Percentiles rank a stretch among this genome's conserved stretches.
Evolutionary conservation across 2,329 filamentous ascomycete genomes (phyloP).

Genomic region (Scedosporium dehoogii): DNA sequence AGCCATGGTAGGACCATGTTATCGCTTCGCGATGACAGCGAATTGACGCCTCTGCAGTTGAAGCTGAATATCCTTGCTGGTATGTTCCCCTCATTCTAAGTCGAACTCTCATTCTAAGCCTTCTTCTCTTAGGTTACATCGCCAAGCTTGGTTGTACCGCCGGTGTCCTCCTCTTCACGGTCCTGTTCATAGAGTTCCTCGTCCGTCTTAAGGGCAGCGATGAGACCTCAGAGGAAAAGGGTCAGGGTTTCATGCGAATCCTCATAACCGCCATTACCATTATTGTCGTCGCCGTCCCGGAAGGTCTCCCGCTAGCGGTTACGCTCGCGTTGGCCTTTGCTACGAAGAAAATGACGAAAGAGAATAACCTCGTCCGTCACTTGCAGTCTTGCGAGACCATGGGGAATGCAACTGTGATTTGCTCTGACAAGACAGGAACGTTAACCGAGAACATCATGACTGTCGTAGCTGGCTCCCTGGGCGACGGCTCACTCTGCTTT

Average conservation of each 20-base stretch:
- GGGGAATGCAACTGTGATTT: conserved; percentile 54
- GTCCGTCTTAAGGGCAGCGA: conserved; percentile 20
- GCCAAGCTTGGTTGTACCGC: conserved; percentile 14
- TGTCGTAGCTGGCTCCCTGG: conserved; percentile 37
- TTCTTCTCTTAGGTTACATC: conserved; percentile 11
- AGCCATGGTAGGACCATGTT: conserved; percentile 14
- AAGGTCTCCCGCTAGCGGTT: conserved; percentile 50
- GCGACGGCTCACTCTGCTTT: conserved; percentile 23
- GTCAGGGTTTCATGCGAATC: conserved; percentile 38
- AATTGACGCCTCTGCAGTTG: conserved; percentile 13
- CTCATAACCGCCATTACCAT: conserved; percentile 38
- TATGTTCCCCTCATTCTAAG: conserved; percentile 3
- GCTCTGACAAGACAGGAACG: conserved; percentile 57
- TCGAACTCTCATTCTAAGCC: too few species aligned
- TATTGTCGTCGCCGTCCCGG: conserved; percentile 50
- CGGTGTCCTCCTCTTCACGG: conserved; percentile 12
- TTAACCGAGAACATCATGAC: conserved; percentile 56
- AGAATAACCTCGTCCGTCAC: conserved; percentile 51
- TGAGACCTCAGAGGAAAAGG: conserved; percentile 26
- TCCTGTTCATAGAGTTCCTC: conserved; percentile 13
- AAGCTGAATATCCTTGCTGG: conserved; percentile 14
- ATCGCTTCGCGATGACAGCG: conserved; percentile 13
- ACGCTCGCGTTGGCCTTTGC: conserved; percentile 53
- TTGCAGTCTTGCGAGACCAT: conserved; percentile 53
- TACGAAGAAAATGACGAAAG: conserved; percentile 51